phyloP scores from a whole-genome alignment of 306 rosid species.

The Hippophae gyantsensis region DNA sequence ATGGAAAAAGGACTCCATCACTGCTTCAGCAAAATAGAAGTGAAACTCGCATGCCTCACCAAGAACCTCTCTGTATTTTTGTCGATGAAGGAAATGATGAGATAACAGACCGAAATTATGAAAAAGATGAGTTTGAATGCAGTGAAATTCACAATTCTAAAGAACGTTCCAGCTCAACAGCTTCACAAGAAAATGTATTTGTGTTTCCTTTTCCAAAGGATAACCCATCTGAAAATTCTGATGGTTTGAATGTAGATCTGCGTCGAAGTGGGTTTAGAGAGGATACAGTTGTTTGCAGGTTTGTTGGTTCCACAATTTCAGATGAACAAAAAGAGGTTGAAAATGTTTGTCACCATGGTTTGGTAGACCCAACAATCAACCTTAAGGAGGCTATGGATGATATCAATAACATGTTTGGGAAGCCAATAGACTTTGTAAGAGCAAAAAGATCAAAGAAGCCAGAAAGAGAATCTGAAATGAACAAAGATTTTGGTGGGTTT shows the following conservation, averaged over 20 bases:
- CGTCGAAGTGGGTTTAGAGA: conserved; percentile 56
- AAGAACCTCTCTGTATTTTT: conserved; percentile 53
- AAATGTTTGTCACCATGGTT: conserved; percentile 90
- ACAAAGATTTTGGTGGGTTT: conserved; percentile 50
- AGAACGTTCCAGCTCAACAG: conserved; percentile 36
- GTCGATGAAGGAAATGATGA: conserved; percentile 45
- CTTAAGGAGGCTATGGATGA: conserved; percentile 93
- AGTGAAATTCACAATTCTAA: conserved; percentile 19
- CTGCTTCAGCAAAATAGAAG: conserved; percentile 28
- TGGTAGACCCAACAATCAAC: conserved; percentile 92
- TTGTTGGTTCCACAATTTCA: conserved; percentile 80
- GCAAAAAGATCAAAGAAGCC: conserved; percentile 44
- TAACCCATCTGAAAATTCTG: conserved; percentile 35
- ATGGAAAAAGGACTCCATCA: conserved; percentile 9
- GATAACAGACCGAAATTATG: conserved; percentile 11
- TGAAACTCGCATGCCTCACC: conserved; percentile 30
- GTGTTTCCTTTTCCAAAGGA: conserved; percentile 60
- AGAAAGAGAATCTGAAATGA: conserved; percentile 39
- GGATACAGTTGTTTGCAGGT: conserved; percentile 81
- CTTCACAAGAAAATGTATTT: conserved; percentile 36
- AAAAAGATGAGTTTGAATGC: conserved; percentile 20
- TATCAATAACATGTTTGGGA: conserved; percentile 92
- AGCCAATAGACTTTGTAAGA: conserved; percentile 80
- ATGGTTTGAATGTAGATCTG: conserved; percentile 26
- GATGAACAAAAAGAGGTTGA: conserved; percentile 70